Percentiles rank a stretch among this genome's conserved stretches.
These are phyloP conservation scores for Rosa multiflora DNA, from an alignment of 306 rosid genomes.

Conservation along the genomic window DNA sequence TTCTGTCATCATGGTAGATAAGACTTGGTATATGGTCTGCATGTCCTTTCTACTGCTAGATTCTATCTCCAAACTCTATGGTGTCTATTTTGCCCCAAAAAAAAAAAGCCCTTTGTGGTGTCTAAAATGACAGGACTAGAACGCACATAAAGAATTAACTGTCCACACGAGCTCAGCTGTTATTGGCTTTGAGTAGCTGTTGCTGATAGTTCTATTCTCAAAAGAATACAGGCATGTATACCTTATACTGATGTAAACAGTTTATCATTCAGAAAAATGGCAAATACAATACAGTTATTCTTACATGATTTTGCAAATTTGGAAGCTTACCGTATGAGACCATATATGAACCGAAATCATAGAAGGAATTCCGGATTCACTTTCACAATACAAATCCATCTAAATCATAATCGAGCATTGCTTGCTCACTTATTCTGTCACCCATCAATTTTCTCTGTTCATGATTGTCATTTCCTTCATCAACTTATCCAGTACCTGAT, in stretches of 20 bases:
- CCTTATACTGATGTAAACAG: neutral
- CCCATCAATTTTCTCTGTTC: neutral
- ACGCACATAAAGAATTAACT: neutral
- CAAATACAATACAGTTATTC: neutral
- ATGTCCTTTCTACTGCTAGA: conserved; percentile 24
- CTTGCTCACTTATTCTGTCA: neutral
- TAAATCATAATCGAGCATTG: neutral
- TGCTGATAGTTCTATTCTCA: neutral
- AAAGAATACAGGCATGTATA: neutral
- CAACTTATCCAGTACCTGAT: conserved; percentile 1
- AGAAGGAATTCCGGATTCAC: neutral
- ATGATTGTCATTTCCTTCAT: neutral
- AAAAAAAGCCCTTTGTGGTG: too few species aligned
- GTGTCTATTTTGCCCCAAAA: too few species aligned
- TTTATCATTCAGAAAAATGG: neutral
- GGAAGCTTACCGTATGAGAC: neutral
- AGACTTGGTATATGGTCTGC: conserved; percentile 19
- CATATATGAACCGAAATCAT: neutral
- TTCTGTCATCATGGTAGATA: conserved; percentile 21
- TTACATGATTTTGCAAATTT: neutral
- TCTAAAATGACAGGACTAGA: neutral
- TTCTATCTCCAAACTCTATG: neutral
- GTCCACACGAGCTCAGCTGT: neutral
- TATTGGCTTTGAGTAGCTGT: neutral
- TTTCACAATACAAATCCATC: neutral